phyloP scores from a whole-genome alignment of 1,139 yeast species.

The Meyerozyma carpophila region DNA sequence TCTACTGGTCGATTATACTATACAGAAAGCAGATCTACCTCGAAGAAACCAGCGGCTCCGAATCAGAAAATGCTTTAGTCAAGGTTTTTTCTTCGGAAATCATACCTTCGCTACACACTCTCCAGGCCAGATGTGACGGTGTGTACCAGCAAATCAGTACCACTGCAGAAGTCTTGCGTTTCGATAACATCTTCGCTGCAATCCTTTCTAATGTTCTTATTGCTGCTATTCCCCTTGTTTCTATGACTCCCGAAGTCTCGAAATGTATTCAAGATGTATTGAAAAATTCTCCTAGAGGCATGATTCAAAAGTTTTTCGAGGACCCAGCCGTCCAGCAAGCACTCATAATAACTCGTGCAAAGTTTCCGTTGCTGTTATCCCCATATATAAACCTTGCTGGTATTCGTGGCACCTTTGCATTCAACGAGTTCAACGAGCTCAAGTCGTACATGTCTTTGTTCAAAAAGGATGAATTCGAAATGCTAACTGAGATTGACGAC shows the following conservation, averaged over 20 bases:
- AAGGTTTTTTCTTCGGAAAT: neutral
- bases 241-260: conserved; percentile 50
- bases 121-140: neutral
- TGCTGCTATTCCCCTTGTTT: conserved; percentile 56
- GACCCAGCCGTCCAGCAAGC: conserved; percentile 50
- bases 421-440: conserved; percentile 54
- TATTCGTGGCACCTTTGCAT: conserved; percentile 62
- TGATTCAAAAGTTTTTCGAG: conserved; percentile 55
- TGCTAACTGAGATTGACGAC: conserved; percentile 43
- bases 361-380: conserved; percentile 63
- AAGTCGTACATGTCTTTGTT: conserved; percentile 53
- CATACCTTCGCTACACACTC: neutral
- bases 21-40: conserved; percentile 49
- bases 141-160: neutral
- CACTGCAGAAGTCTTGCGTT: conserved; percentile 8
- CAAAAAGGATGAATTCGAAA: conserved; percentile 29
- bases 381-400: conserved; percentile 62
- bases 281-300: conserved; percentile 47
- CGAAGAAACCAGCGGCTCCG: conserved; percentile 28
- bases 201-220: conserved; percentile 55
- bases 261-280: conserved; percentile 47
- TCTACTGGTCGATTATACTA: conserved; percentile 68
- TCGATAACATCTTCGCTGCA: conserved; percentile 52
- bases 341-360: conserved; percentile 60
- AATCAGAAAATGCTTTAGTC: neutral